Evolutionary conservation across 805 yeast genomes (phyloP), one percentile per base, ranked within the genome.

Genomic region (Ogataea nitratoaversa): DNA sequence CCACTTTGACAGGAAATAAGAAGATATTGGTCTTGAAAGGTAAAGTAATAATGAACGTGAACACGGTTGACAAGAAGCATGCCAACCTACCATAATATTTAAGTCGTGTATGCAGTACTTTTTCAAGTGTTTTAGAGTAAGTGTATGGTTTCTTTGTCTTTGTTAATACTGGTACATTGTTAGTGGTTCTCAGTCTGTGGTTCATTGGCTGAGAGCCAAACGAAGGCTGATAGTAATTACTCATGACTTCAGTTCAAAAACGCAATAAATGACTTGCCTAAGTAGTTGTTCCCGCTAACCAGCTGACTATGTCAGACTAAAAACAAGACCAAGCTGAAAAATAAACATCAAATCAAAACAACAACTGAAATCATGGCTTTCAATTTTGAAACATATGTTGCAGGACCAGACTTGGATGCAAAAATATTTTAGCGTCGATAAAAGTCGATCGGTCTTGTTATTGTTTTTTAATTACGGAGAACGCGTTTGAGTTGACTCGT

Each of bases 1-100:
- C 19, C 13, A 52, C 37, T 29, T 62, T 61, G 5, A 57, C 20
- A 2, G 64, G 65, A 14, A 56, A 44, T 32, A 49, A 32, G 12
- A 50, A 33, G 8, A 50, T 3, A 14, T 39, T 49, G 1, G 58
- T 43, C 4, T 50, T 41, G 32, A 46, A 54, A 4, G 57, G 53
- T 13, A 61, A 8, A 6, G 50, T 46, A 7, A 61, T 25, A 3
- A 55, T 2, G 8, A 54, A 2, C 0, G 60, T 35, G 14, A 56
- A 14, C 4, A 49, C 2, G 1, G 53, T 17, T 12, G 64, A 45
- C 16, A 56, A 13, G 2, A 57, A 5, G 2, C 53, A 42, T 7
- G 63, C 49, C 12, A 63, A 23, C 31, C 64, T 47, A 18, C 53
- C 48, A 41, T 52, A 61, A 43, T 50, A 64, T 32, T 42, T 47